Evolutionary conservation across 495 filamentous ascomycete species (phyloP).

Genomic region (Sabuloglossum arenarium): DNA sequence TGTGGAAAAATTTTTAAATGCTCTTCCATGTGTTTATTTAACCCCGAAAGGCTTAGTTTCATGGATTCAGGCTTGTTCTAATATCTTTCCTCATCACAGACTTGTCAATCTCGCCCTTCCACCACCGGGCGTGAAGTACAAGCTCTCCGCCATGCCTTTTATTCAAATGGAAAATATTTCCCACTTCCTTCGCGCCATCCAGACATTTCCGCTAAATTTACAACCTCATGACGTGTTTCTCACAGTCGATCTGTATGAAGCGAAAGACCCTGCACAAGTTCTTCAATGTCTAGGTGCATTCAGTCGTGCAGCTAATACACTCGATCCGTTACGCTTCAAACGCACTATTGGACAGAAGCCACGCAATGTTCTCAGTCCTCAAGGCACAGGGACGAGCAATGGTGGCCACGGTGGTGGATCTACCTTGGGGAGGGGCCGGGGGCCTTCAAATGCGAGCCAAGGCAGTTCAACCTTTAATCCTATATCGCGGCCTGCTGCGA

Average conservation of each 20-base stretch:
- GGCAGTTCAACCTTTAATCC: slow-evolving; percentile 21
- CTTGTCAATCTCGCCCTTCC: slow-evolving; percentile 67
- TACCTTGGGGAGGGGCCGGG: slow-evolving; percentile 26
- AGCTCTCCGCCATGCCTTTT: slow-evolving; percentile 82
- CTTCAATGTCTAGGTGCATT: slow-evolving; percentile 84
- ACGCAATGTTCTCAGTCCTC: slow-evolving; percentile 43
- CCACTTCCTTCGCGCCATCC: slow-evolving; percentile 77
- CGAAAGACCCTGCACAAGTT: slow-evolving; percentile 92
- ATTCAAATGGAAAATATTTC: slow-evolving; percentile 99
- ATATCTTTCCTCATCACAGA: slow-evolving; percentile 25
- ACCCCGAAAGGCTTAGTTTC: background rate
- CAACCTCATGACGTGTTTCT: slow-evolving; percentile 91
- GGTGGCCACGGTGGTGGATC: slow-evolving; percentile 11
- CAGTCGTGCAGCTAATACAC: slow-evolving; percentile 62
- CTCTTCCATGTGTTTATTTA: background rate
- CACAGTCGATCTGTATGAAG: slow-evolving; percentile 91
- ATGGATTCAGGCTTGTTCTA: background rate
- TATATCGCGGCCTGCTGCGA: slow-evolving; percentile 5
- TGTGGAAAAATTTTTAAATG: slow-evolving; percentile 10
- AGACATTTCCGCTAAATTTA: slow-evolving; percentile 62
- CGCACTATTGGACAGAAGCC: slow-evolving; percentile 47
- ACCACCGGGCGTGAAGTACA: slow-evolving; percentile 56
- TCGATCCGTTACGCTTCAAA: slow-evolving; percentile 53
- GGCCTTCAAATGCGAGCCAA: slow-evolving; percentile 47
- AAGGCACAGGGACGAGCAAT: slow-evolving; percentile 34